Conservation (phyloP, 805 yeast genomes). For the Hanseniaspora thailandica region DNA sequence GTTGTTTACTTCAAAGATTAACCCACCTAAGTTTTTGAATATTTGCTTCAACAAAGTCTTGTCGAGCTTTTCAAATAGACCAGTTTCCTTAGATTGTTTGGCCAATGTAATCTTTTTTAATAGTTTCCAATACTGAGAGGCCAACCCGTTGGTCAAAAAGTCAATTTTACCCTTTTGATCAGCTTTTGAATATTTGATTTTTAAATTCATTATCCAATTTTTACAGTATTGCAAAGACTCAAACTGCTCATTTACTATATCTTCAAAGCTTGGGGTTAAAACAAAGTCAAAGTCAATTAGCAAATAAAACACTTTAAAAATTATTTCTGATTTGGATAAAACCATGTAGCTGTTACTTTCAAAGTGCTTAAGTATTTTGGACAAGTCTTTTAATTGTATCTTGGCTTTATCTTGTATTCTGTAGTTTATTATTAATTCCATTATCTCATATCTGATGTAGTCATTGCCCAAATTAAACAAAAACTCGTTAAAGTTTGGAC, state of each 20-base stretch:
- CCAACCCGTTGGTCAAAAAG: slow-evolving; percentile 1
- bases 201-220: slow-evolving; percentile 6
- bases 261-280: background rate
- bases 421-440: background rate
- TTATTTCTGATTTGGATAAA: slow-evolving; percentile 41
- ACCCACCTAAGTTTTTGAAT: slow-evolving; percentile 64
- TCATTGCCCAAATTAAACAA: slow-evolving; percentile 1
- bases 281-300: slow-evolving; percentile 39
- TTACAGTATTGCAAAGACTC: slow-evolving; percentile 7
- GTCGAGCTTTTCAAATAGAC: background rate
- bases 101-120: slow-evolving; percentile 19
- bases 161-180: slow-evolving; percentile 5
- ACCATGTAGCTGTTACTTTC: slow-evolving; percentile 23
- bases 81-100: slow-evolving; percentile 23
- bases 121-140: slow-evolving; percentile 37
- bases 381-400: background rate
- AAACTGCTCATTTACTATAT: background rate
- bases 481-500: slow-evolving; percentile 10
- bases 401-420: background rate
- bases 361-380: slow-evolving; percentile 2
- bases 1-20: slow-evolving; percentile 53
- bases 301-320: slow-evolving; percentile 61
- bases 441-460: slow-evolving; percentile 8
- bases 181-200: background rate
- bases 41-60: slow-evolving; percentile 33